These are phyloP conservation scores for Leptoxyphium fumago DNA, from an alignment of 2,329 filamentous ascomycete genomes.

Conservation along the genomic window DNA sequence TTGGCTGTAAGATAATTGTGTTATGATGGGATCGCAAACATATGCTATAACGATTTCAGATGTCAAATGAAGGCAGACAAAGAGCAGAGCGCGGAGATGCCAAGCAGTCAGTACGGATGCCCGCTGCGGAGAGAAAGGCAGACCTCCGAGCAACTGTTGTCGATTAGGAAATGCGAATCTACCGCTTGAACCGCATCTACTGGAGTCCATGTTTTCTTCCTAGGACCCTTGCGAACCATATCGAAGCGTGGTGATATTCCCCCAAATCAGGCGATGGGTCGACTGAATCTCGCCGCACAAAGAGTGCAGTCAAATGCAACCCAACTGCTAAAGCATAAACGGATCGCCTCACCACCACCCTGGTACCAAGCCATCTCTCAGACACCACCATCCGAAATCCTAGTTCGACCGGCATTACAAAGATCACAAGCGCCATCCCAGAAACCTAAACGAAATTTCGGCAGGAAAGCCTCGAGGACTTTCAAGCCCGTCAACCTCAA, in stretches of 20 bases:
- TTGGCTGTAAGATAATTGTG: too few relatives aligned
- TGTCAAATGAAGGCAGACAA: too few relatives aligned
- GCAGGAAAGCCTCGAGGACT: conserved; percentile 54
- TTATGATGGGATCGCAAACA: too few relatives aligned
- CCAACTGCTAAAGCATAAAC: conserved; percentile 32
- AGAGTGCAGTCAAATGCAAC: conserved; percentile 39
- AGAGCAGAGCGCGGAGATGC: background rate
- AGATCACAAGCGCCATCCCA: conserved; percentile 35
- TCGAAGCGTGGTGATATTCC: too few relatives aligned
- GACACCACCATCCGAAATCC: conserved; percentile 44
- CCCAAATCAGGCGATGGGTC: conserved; percentile 28
- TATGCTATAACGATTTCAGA: too few relatives aligned
- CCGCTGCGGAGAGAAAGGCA: background rate
- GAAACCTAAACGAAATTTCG: conserved; percentile 36
- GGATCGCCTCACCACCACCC: conserved; percentile 28
- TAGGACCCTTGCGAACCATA: too few relatives aligned
- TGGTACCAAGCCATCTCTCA: conserved; percentile 44
- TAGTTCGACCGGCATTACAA: conserved; percentile 40
- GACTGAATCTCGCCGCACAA: conserved; percentile 36
- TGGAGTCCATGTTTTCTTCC: too few relatives aligned
- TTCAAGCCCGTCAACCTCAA: conserved; percentile 65
- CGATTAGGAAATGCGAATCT: background rate
- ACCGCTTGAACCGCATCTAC: background rate
- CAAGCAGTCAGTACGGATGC: background rate
- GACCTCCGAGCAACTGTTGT: background rate